These are phyloP conservation scores for Fragaria ananassa DNA, from an alignment of 306 rosid genomes.

Conservation along the genomic window DNA sequence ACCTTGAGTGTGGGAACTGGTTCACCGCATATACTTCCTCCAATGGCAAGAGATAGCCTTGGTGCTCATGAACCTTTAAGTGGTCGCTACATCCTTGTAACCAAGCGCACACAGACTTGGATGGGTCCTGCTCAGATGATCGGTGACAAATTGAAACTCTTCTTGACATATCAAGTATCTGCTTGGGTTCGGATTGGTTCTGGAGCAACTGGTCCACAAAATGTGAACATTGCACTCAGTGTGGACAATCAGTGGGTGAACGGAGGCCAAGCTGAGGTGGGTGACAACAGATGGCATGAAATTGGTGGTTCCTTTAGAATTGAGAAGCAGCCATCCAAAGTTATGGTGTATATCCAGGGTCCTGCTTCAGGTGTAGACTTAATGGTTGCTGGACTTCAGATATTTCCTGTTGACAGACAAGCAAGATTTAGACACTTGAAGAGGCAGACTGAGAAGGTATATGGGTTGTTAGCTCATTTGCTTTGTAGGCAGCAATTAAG, in stretches of 20 bases:
- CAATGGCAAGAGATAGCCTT: slow-evolving; percentile 94
- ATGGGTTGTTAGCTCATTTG: slow-evolving; percentile 2
- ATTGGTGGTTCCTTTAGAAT: slow-evolving; percentile 90
- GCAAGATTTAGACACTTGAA: slow-evolving; percentile 66
- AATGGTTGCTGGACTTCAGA: slow-evolving; percentile 87
- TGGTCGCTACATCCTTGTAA: slow-evolving; percentile 63
- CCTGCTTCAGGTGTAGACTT: slow-evolving; percentile 79
- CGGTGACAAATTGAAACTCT: slow-evolving; percentile 71
- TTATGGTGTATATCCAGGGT: slow-evolving; percentile 82
- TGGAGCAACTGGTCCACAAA: slow-evolving; percentile 67
- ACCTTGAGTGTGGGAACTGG: slow-evolving; percentile 65
- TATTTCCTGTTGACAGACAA: slow-evolving; percentile 78
- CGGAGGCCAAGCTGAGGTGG: slow-evolving; percentile 68
- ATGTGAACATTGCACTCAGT: slow-evolving; percentile 60
- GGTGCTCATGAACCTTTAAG: slow-evolving; percentile 72
- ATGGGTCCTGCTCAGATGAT: slow-evolving; percentile 96
- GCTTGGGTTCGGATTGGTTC: slow-evolving; percentile 81
- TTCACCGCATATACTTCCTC: slow-evolving; percentile 81
- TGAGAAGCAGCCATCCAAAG: slow-evolving; percentile 83
- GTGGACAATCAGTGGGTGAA: slow-evolving; percentile 94
- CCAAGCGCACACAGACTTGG: slow-evolving; percentile 88
- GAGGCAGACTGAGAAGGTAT: slow-evolving; percentile 76
- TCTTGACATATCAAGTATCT: slow-evolving; percentile 83
- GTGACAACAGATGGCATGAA: slow-evolving; percentile 74
- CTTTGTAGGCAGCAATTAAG: neutral